Evolutionary conservation across 108 stramenopile species (phyloP).

Genomic region (Parmales sp.): DNA sequence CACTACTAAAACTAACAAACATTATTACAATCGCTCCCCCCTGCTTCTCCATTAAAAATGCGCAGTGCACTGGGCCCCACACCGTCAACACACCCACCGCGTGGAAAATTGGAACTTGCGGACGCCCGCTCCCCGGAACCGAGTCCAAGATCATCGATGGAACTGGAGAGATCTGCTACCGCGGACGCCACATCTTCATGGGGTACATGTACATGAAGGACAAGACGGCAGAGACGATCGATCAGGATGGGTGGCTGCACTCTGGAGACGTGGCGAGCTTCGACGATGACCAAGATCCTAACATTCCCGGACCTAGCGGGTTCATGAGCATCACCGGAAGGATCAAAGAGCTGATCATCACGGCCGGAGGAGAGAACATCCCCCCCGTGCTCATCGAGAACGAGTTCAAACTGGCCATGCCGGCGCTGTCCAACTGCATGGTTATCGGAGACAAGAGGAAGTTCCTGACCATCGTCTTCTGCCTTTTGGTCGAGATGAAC

Average conservation of each 20-base stretch:
- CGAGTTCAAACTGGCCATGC: slow-evolving; percentile 39
- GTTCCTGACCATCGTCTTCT: slow-evolving; percentile 30
- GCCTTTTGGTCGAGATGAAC: slow-evolving; percentile 22
- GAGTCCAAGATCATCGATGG: slow-evolving; percentile 23
- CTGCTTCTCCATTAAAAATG: too few species aligned
- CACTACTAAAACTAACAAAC: too few species aligned
- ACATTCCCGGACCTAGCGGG: not conserved
- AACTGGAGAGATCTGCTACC: slow-evolving; percentile 51
- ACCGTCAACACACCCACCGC: slow-evolving; percentile 32
- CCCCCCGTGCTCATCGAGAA: slow-evolving; percentile 62
- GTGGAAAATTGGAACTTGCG: slow-evolving; percentile 31
- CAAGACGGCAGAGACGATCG: slow-evolving; percentile 48
- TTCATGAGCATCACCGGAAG: slow-evolving; percentile 9
- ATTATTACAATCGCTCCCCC: too few species aligned
- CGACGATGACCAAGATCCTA: slow-evolving; percentile 7
- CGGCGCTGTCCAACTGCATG: slow-evolving; percentile 39
- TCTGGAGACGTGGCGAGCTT: slow-evolving; percentile 42
- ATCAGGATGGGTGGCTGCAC: slow-evolving; percentile 53
- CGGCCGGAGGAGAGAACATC: slow-evolving; percentile 66
- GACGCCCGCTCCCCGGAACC: slow-evolving; percentile 28
- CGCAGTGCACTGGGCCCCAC: slow-evolving; percentile 62
- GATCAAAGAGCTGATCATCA: slow-evolving; percentile 39
- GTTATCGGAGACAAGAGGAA: slow-evolving; percentile 61
- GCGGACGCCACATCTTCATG: slow-evolving; percentile 63
- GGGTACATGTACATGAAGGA: slow-evolving; percentile 59